Conservation (phyloP, 805 yeast genomes). For the Aciculoconidium aculeatum region DNA sequence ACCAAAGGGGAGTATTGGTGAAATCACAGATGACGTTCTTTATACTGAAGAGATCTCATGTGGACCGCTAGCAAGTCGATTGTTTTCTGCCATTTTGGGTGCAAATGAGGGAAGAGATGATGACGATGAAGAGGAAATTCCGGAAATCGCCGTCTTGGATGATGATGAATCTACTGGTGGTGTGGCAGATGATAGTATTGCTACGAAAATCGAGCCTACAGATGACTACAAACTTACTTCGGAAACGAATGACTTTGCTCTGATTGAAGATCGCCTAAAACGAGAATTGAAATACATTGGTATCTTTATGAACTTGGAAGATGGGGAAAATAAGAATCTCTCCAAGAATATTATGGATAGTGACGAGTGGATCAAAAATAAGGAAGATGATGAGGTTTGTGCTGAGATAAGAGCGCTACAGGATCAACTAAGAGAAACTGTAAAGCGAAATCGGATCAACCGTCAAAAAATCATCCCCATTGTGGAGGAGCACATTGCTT, state of each 20-base stretch:
- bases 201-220: slow-evolving; percentile 28
- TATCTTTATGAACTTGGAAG: slow-evolving; percentile 60
- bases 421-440: slow-evolving; percentile 54
- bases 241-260: slow-evolving; percentile 59
- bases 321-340: slow-evolving; percentile 27
- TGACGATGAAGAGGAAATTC: slow-evolving; percentile 14
- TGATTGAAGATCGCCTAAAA: slow-evolving; percentile 82
- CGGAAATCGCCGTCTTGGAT: slow-evolving; percentile 13
- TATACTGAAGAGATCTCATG: slow-evolving; percentile 76
- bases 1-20: slow-evolving; percentile 58
- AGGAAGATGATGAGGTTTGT: slow-evolving; percentile 93
- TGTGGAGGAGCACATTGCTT: slow-evolving; percentile 84
- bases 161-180: slow-evolving; percentile 4
- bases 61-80: slow-evolving; percentile 85
- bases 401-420: slow-evolving; percentile 76
- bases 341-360: slow-evolving; percentile 35
- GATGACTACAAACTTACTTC: slow-evolving; percentile 38
- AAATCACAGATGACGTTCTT: slow-evolving; percentile 52
- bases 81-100: slow-evolving; percentile 72
- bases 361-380: slow-evolving; percentile 68
- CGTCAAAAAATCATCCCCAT: slow-evolving; percentile 63
- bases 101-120: slow-evolving; percentile 21
- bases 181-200: slow-evolving; percentile 25
- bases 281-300: slow-evolving; percentile 89
- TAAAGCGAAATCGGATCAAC: slow-evolving; percentile 58